Conservation (phyloP, 2,329 filamentous ascomycete genomes). For the Lachnellula suecica region DNA sequence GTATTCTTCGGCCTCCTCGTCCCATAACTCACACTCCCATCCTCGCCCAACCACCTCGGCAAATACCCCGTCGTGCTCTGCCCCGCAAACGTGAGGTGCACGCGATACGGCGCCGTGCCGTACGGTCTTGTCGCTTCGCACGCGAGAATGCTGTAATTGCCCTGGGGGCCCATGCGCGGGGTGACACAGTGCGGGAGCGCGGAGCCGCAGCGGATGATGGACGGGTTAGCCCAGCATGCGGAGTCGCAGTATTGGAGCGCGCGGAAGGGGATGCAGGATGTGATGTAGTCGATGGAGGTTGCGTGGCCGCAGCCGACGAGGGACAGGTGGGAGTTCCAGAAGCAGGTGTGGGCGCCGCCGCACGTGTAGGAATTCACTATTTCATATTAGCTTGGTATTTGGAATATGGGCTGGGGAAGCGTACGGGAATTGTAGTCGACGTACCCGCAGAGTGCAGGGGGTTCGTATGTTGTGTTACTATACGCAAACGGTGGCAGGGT, state of each 20-base stretch:
- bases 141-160: conserved; percentile 12
- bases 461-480: not conserved
- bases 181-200: conserved; percentile 13
- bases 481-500: not conserved
- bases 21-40: conserved; percentile 14
- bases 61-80: conserved; percentile 13
- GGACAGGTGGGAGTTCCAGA: conserved; percentile 15
- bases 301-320: conserved; percentile 15
- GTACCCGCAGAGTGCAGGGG: conserved; percentile 7
- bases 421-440: conserved; percentile 6
- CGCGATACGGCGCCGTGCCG: not conserved
- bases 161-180: conserved; percentile 6
- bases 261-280: conserved; percentile 16
- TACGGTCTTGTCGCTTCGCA: conserved; percentile 6
- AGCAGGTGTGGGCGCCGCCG: conserved; percentile 11
- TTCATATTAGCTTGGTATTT: not conserved
- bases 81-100: conserved; percentile 2
- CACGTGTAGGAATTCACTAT: conserved; percentile 17
- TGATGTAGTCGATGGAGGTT: conserved; percentile 15
- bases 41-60: conserved; percentile 10
- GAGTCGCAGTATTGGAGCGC: conserved; percentile 7
- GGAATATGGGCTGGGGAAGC: not conserved
- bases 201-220: conserved; percentile 12
- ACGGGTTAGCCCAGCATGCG: conserved; percentile 12
- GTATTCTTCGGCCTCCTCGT: conserved; percentile 4